Percentiles rank a stretch among this genome's conserved stretches.
Conservation (phyloP, 2,329 filamentous ascomycete genomes). For the Rhytidhysteron rufulum region DNA sequence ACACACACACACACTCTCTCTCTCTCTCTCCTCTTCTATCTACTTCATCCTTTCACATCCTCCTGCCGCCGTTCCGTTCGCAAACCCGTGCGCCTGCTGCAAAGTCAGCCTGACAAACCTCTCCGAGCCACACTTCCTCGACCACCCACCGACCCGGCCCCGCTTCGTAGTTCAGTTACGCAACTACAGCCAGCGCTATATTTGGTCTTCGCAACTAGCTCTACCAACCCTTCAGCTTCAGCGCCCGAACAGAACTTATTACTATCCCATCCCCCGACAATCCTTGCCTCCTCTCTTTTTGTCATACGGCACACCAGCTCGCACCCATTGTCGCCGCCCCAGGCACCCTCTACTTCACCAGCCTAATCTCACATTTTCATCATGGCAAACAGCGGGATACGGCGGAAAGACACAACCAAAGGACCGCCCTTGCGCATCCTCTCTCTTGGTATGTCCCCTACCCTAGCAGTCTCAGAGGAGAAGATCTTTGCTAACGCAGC, state of each 20-base stretch:
- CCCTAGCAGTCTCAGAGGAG: not conserved
- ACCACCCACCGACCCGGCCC: not conserved
- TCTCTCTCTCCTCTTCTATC: conserved; percentile 6
- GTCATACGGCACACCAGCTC: no score
- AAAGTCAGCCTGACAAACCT: conserved; percentile 4
- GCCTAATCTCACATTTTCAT: conserved; percentile 2
- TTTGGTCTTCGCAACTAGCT: conserved; percentile 1
- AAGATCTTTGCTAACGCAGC: conserved; percentile 18
- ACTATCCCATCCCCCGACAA: no score
- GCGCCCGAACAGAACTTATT: no score
- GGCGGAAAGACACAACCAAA: conserved; percentile 91
- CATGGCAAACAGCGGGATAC: conserved; percentile 48
- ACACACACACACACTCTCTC: not conserved
- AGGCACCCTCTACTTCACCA: not conserved
- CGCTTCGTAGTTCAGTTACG: not conserved
- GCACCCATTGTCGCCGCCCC: no score
- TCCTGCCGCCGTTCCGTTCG: no score
- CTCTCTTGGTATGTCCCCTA: conserved; percentile 67
- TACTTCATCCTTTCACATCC: no score
- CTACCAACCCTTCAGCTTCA: not conserved
- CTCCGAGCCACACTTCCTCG: not conserved
- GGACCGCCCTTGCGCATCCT: conserved; percentile 88
- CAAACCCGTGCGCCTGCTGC: not conserved
- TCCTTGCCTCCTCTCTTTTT: no score
- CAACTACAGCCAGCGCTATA: not conserved